Conservation (phyloP, 2,329 filamentous ascomycete species). For the Fusarium nematophilum region DNA sequence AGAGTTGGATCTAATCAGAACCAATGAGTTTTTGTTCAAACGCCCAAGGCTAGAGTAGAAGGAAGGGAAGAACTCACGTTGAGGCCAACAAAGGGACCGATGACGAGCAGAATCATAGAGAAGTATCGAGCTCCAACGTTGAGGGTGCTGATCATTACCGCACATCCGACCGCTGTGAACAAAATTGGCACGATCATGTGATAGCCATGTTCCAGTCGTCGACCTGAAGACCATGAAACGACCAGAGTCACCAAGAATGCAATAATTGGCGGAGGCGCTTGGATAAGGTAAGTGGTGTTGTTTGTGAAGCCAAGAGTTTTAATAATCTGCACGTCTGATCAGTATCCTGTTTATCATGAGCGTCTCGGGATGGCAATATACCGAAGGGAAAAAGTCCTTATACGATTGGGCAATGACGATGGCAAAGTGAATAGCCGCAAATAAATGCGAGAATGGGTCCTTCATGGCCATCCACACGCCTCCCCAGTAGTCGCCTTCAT, state of each 20-base stretch:
- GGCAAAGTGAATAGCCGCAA: constrained; percentile 53
- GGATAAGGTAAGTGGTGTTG: constrained; percentile 52
- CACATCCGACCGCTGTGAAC: constrained; percentile 51
- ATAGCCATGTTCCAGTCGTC: constrained; percentile 52
- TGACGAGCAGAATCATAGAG: constrained; percentile 53
- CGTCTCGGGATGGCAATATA: neutral
- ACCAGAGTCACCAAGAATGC: constrained; percentile 52
- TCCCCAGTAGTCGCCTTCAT: constrained; percentile 53
- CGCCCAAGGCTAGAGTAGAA: no score
- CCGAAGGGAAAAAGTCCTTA: constrained; percentile 58
- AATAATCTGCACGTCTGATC: constrained; percentile 36
- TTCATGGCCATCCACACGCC: constrained; percentile 48
- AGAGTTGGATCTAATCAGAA: constrained; percentile 44
- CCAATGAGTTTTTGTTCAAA: no score
- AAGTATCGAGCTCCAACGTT: constrained; percentile 56
- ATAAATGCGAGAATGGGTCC: constrained; percentile 53
- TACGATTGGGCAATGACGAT: constrained; percentile 57
- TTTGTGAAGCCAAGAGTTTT: constrained; percentile 43
- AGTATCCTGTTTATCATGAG: neutral
- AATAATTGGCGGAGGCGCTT: constrained; percentile 56
- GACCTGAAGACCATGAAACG: constrained; percentile 54
- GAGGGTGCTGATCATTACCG: constrained; percentile 56
- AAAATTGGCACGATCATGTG: constrained; percentile 54
- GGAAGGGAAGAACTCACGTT: constrained; percentile 44
- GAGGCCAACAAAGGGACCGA: constrained; percentile 53